Base-by-base conservation (phyloP, 2,329 filamentous ascomycete species). In the Xylaria arbuscula region DNA sequence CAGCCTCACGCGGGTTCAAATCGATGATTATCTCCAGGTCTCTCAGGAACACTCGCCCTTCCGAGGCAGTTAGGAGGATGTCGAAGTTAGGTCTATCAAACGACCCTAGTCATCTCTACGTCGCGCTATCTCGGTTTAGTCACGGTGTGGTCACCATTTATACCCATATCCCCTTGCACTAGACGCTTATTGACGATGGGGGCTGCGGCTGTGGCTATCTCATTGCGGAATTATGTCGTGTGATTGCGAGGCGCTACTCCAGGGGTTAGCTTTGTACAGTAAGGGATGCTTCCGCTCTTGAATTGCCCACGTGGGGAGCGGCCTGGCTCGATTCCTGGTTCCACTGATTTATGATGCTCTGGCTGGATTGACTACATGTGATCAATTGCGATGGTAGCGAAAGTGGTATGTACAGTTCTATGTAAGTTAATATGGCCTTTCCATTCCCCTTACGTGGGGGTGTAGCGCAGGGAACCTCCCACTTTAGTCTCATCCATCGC, bases 1-100 rank as follows among this genome's bases (percentile, higher is more conserved):
- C 45, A 67, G 47, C 19, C 60, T 56, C 53, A 63, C 53, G 36
- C 45, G 64, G n/a, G 59, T 47, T n/a, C 64, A 67, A 19, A 58
- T 59, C 4, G 59, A 67, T 40, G 64, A 67, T 1, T 67, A 63
- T 28, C 63, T 67, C 17, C 36, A 32, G 2, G 34, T 63, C 22
- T 63, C 59, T 6, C 47, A 19, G 5, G 59, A 67, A 47, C 53
- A 55, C 17, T 19, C 45, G 13, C 17, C 45, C 19, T 36, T 63
- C 32, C 56, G 19, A 15, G 40, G 5, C 13, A 28, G 24, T 19
- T 64, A 22, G 42, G 36, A 28, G 22, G 40, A 45, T 6, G 40
- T 17, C 40, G 45, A 22, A 47, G 45, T 19, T n/a, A 47, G 7
- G 45, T 8, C 22, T 40, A 40, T 17, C 19, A 56, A 57, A 50